Conservation (phyloP, 2,329 filamentous ascomycete species). For the Geosmithia flava region DNA sequence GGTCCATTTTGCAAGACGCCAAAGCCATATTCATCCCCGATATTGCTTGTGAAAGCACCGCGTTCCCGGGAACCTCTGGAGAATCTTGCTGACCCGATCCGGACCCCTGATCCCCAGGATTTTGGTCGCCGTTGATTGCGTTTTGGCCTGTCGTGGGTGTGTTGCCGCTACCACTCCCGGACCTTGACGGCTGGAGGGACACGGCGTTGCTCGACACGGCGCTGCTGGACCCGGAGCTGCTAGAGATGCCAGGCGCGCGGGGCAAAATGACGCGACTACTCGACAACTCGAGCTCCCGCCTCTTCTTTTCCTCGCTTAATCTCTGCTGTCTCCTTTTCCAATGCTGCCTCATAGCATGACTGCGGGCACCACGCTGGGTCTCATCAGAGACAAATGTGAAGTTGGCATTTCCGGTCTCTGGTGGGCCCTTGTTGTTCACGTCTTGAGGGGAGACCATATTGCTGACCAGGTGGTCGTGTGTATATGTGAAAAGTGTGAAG, state of each 20-base stretch:
- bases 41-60: conserved; percentile 5
- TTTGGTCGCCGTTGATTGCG: no score
- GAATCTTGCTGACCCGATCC: not conserved
- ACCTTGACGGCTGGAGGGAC: no score
- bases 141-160: no score
- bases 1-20: conserved; percentile 14
- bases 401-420: not conserved
- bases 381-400: not conserved
- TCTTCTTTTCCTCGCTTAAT: conserved; percentile 1
- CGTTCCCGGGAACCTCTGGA: not conserved
- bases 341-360: conserved; percentile 22
- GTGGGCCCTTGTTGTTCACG: no score
- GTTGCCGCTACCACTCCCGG: no score
- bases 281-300: not conserved
- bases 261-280: not conserved
- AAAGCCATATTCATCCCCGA: conserved; percentile 16
- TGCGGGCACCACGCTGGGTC: conserved; percentile 6
- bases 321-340: conserved; percentile 16
- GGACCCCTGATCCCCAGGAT: no score
- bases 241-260: not conserved
- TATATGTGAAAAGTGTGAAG: no score
- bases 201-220: not conserved
- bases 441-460: no score
- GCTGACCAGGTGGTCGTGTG: no score
- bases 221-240: not conserved